Evolutionary conservation across 2,329 filamentous ascomycete genomes (phyloP).

Genomic region (Stagonosporopsis cucurbitacearum): DNA sequence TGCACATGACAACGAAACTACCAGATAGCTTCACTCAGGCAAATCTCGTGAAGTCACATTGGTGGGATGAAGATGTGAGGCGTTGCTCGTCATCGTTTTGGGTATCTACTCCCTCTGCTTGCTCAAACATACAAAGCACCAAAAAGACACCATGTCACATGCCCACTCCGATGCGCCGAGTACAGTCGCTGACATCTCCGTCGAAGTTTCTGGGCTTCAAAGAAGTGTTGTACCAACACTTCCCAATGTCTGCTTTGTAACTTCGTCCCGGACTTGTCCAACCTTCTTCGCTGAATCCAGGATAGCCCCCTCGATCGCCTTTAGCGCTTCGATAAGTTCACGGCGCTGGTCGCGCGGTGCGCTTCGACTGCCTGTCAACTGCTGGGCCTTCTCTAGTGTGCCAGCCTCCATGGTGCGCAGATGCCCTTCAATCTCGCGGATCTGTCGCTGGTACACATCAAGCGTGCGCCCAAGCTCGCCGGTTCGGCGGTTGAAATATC

Average conservation of each 20-base stretch:
- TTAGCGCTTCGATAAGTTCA: slow-evolving; percentile 55
- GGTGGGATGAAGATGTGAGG: neutral
- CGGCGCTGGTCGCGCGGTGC: slow-evolving; percentile 49
- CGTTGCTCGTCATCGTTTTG: slow-evolving; percentile 4
- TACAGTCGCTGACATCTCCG: neutral
- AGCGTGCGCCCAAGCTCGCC: slow-evolving; percentile 50
- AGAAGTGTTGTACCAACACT: slow-evolving; percentile 40
- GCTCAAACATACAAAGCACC: neutral
- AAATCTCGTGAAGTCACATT: neutral
- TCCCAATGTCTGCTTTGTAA: slow-evolving; percentile 53
- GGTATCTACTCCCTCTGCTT: slow-evolving; percentile 22
- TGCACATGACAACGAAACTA: neutral
- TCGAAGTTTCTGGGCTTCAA: slow-evolving; percentile 14
- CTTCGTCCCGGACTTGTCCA: slow-evolving; percentile 55
- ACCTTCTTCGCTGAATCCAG: slow-evolving; percentile 56
- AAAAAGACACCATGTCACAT: neutral
- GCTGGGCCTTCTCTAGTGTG: slow-evolving; percentile 53
- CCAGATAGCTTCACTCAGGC: neutral
- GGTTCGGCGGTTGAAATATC: slow-evolving; percentile 54
- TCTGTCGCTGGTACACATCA: slow-evolving; percentile 50
- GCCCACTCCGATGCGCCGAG: neutral
- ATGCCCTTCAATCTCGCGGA: slow-evolving; percentile 57
- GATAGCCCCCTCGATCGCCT: slow-evolving; percentile 58
- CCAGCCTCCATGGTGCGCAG: slow-evolving; percentile 57
- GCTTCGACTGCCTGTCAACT: slow-evolving; percentile 46